A percentile compares a stretch with the other conserved stretches of the same genome.
These are phyloP conservation scores for Bothriochloa decipiens DNA, from an alignment of 176 grass and related monocot species.

Conservation along the genomic window DNA sequence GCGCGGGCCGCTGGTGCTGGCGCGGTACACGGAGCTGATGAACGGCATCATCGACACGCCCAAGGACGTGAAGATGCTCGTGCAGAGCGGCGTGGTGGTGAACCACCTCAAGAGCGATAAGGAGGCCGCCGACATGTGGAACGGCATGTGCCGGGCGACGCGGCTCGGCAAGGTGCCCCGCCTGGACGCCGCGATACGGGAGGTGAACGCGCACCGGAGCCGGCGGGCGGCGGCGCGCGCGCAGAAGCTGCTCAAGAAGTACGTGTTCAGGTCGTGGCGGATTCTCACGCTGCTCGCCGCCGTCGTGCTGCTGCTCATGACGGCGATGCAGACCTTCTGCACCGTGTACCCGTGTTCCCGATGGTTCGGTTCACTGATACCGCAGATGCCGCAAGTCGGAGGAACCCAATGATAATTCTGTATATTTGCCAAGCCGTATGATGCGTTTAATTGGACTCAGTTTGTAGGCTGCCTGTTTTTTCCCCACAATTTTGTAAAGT, in stretches of 20 bases:
- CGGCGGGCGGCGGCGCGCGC: not conserved
- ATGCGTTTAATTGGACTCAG: too few species aligned
- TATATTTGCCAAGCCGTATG: too few species aligned
- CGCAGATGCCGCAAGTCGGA: not conserved
- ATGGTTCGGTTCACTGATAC: not conserved
- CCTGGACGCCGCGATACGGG: not conserved
- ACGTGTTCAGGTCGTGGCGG: constrained; percentile 18
- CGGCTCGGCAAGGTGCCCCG: not conserved
- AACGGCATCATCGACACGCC: constrained; percentile 58
- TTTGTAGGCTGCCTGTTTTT: too few species aligned
- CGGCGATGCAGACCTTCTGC: not conserved
- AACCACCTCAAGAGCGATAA: constrained; percentile 61
- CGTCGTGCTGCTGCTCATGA: constrained; percentile 20
- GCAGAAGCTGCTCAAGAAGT: constrained; percentile 9
- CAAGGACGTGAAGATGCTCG: constrained; percentile 49
- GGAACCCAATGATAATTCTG: not conserved
- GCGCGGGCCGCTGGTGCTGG: not conserved
- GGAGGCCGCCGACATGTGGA: constrained; percentile 55
- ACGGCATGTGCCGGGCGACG: constrained; percentile 49
- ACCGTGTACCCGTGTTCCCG: not conserved
- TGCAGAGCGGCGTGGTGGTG: constrained; percentile 42
- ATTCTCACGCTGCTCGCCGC: constrained; percentile 19
- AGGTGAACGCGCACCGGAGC: constrained; percentile 12
- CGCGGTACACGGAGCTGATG: constrained; percentile 25
- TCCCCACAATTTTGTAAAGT: too few species aligned